phyloP scores from a whole-genome alignment of 1,284 basidiomycete species.

The Takashimella koratensis region DNA sequence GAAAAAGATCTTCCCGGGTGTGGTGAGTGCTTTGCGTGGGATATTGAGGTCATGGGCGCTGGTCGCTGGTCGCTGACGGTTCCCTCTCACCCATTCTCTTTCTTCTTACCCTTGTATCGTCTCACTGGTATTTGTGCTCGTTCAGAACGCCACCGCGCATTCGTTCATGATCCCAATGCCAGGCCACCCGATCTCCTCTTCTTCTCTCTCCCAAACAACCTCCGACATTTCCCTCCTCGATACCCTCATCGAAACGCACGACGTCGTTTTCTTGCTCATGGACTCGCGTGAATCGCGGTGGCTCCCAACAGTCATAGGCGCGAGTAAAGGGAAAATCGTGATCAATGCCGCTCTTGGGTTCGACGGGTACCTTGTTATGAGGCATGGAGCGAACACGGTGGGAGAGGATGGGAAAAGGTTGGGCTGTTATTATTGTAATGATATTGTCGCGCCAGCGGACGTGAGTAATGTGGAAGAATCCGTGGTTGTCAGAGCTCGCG shows the following conservation, averaged over 20 bases:
- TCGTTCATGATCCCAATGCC: constrained; percentile 91
- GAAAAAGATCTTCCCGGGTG: constrained; percentile 85
- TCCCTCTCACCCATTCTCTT: no score
- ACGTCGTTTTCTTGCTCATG: constrained; percentile 93
- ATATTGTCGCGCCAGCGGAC: constrained; percentile 92
- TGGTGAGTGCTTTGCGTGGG: constrained; percentile 57
- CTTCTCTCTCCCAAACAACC: constrained; percentile 55
- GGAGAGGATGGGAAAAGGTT: constrained; percentile 49
- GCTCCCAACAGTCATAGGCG: constrained; percentile 85
- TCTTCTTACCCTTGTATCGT: neutral
- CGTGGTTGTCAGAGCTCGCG: no score
- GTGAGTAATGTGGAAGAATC: constrained; percentile 54
- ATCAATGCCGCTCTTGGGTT: constrained; percentile 95
- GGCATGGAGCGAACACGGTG: constrained; percentile 64
- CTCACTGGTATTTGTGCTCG: no score
- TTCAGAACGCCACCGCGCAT: constrained; percentile 74
- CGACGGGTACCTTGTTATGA: constrained; percentile 94
- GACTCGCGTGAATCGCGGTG: constrained; percentile 94
- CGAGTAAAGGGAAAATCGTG: constrained; percentile 83
- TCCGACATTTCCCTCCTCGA: constrained; percentile 66
- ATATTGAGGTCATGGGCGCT: no score
- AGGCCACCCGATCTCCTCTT: constrained; percentile 75
- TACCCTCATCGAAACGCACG: constrained; percentile 73
- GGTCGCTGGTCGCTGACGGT: no score
- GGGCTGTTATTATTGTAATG: constrained; percentile 98